phyloP scores from a whole-genome alignment of 345 rosid species.

The Camelina sativa region DNA sequence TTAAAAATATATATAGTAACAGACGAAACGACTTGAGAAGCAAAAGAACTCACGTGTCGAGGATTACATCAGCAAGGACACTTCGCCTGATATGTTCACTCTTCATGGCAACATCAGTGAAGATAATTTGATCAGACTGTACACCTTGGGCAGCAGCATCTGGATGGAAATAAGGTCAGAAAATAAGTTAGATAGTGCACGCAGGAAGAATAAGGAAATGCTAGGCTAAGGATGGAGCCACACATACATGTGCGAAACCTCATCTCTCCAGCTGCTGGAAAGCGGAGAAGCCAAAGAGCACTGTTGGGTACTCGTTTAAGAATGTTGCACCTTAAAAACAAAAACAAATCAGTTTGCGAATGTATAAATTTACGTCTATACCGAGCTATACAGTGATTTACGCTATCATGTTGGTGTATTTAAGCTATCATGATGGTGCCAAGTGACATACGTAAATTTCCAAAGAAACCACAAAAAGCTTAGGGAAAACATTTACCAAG shows the following conservation, averaged over 20 bases:
- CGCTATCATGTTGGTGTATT: neutral
- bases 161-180: conserved; percentile 39
- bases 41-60: conserved; percentile 71
- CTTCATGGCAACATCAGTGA: conserved; percentile 99
- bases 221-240: neutral
- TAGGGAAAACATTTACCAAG: conserved; percentile 61
- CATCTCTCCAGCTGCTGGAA: conserved; percentile 99
- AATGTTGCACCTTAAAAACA: conserved; percentile 79
- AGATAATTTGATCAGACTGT: conserved; percentile 88
- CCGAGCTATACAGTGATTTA: neutral
- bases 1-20: neutral
- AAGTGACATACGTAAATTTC: neutral
- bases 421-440: no score
- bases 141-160: conserved; percentile 91
- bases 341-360: neutral
- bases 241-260: conserved; percentile 84
- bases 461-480: conserved; percentile 9
- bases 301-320: conserved; percentile 94
- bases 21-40: neutral
- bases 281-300: conserved; percentile 98
- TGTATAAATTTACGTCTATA: conserved; percentile 6
- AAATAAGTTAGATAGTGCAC: neutral
- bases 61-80: conserved; percentile 93
- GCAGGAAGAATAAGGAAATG: conserved; percentile 12
- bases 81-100: conserved; percentile 92